Evolutionary conservation across 2,329 filamentous ascomycete species (phyloP).

Genomic region (Diaporthe amygdali): DNA sequence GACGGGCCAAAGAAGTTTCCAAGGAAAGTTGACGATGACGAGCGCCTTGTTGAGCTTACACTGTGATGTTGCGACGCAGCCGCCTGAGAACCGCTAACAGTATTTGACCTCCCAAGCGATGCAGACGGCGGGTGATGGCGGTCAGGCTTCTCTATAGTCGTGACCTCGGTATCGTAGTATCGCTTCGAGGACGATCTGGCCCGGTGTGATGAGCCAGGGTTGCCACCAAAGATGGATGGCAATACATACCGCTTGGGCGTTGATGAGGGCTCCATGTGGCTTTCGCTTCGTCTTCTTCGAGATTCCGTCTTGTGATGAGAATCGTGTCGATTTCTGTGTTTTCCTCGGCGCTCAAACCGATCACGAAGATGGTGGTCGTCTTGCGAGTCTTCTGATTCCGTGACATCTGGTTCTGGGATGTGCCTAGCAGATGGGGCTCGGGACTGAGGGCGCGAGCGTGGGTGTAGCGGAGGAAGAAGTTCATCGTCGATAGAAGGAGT

Average conservation of each 20-base stretch:
- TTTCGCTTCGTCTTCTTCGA: slow-evolving; percentile 31
- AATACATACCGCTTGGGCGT: slow-evolving; percentile 37
- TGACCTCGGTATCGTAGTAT: slow-evolving; percentile 37
- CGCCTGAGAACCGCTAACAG: slow-evolving; percentile 39
- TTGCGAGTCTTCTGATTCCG: slow-evolving; percentile 9
- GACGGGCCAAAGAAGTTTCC: slow-evolving; percentile 37
- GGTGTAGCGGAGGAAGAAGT: neutral
- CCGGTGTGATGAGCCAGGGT: slow-evolving; percentile 17
- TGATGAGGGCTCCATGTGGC: slow-evolving; percentile 30
- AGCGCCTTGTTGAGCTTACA: slow-evolving; percentile 40
- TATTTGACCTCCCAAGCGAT: slow-evolving; percentile 37
- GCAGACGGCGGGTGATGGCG: slow-evolving; percentile 31
- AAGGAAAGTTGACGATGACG: slow-evolving; percentile 41
- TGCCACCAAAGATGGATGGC: neutral
- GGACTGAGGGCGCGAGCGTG: slow-evolving; percentile 32
- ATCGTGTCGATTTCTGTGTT: slow-evolving; percentile 30
- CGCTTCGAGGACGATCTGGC: slow-evolving; percentile 28
- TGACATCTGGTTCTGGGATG: slow-evolving; percentile 6
- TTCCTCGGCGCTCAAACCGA: slow-evolving; percentile 17
- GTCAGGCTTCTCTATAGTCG: slow-evolving; percentile 34
- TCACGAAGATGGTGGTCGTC: slow-evolving; percentile 24
- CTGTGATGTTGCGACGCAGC: slow-evolving; percentile 40
- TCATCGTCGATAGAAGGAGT: slow-evolving; percentile 24
- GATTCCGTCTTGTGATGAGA: slow-evolving; percentile 32
- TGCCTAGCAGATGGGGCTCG: slow-evolving; percentile 27